Conservation (phyloP, 176 grass and related monocot species). For the Themeda triandra region DNA sequence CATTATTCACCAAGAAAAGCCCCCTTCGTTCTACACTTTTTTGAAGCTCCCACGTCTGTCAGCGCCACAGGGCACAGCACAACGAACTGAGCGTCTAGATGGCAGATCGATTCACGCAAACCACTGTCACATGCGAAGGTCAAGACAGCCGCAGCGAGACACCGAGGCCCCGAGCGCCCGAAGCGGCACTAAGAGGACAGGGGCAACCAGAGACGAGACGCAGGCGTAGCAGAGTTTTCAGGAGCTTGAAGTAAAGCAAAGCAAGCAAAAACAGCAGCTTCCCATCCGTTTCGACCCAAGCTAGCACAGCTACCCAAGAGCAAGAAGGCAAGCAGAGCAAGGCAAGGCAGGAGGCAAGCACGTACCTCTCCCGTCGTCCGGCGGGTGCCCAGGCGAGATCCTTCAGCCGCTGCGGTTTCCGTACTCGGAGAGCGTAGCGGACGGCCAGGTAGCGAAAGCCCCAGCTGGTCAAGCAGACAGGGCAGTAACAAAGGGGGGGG, state of each 20-base stretch:
- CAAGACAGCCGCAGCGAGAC: neutral
- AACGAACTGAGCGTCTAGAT: neutral
- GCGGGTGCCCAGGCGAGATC: neutral
- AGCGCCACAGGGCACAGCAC: neutral
- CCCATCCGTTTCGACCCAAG: neutral
- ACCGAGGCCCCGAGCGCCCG: neutral
- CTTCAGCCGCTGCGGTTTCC: neutral
- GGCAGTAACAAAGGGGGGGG: neutral
- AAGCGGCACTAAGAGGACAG: neutral
- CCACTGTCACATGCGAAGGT: neutral
- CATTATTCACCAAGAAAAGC: neutral
- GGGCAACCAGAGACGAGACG: neutral
- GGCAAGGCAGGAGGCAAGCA: neutral
- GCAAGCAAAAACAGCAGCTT: neutral
- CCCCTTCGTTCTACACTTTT: neutral
- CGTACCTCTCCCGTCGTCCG: slow-evolving; percentile 25
- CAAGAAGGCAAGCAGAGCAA: neutral
- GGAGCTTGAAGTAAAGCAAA: too few species aligned
- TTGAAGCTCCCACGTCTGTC: neutral
- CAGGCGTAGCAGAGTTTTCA: neutral
- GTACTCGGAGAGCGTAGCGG: neutral
- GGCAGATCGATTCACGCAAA: neutral
- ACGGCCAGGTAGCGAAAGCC: neutral
- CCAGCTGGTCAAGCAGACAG: neutral
- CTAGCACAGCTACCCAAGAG: neutral